Conservation (phyloP, 1,284 basidiomycete genomes). For the Trichosporon ovoides region DNA sequence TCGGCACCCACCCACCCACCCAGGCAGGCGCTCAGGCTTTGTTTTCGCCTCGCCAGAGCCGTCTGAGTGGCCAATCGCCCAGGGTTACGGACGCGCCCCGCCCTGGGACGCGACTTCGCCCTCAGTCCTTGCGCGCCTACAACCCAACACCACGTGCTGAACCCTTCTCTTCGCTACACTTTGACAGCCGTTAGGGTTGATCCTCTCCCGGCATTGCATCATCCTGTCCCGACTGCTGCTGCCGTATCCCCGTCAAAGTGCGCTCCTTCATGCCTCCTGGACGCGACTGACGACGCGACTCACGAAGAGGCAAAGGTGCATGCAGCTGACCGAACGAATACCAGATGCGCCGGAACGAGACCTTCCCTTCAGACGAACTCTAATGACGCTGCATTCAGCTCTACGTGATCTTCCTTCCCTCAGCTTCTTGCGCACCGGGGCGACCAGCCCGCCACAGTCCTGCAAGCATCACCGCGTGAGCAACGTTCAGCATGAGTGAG, state of each 20-base stretch:
- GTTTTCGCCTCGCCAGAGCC: no score
- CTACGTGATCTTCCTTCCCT: neutral
- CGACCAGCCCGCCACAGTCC: constrained; percentile 51
- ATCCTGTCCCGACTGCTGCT: no score
- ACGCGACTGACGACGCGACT: no score
- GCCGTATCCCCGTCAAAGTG: no score
- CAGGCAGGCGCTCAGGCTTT: neutral
- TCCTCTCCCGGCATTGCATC: neutral
- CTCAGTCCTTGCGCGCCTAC: neutral
- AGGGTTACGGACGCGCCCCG: neutral
- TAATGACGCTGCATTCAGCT: no score
- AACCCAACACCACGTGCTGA: neutral
- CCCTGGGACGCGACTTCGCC: neutral
- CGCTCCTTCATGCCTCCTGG: no score
- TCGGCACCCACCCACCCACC: no score
- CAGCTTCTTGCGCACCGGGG: no score
- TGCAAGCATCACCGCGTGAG: constrained; percentile 58
- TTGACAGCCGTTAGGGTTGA: neutral
- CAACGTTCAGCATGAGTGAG: constrained; percentile 59
- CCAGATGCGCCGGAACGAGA: no score
- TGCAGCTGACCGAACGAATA: no score
- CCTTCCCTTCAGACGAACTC: no score
- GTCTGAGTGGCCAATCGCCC: neutral
- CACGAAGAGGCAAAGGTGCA: no score
- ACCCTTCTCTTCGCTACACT: neutral